Evolutionary conservation across 257 asterid species (phyloP).

Genomic region (Nicotiana undulata): DNA sequence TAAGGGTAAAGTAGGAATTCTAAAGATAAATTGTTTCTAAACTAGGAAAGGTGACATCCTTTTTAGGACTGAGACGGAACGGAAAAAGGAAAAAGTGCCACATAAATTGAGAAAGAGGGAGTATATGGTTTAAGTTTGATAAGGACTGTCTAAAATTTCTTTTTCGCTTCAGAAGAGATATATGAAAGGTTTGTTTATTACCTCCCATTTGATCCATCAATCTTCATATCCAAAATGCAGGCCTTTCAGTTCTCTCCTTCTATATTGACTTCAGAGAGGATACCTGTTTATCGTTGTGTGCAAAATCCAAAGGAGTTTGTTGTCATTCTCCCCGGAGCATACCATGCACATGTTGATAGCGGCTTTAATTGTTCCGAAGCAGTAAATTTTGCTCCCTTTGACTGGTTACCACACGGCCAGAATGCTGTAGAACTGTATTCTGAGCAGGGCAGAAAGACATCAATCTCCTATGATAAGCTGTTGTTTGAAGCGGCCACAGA

Average conservation of each 20-base stretch:
- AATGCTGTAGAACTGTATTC: constrained; percentile 45
- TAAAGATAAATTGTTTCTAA: too few relatives aligned
- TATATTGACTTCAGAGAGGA: constrained; percentile 47
- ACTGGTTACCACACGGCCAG: constrained; percentile 84
- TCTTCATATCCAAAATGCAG: constrained; percentile 33
- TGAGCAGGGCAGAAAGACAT: constrained; percentile 39
- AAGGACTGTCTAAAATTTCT: neutral
- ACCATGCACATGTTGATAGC: constrained; percentile 55
- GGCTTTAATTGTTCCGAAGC: constrained; percentile 79
- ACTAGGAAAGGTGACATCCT: too few relatives aligned
- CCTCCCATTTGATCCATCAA: neutral
- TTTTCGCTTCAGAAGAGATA: neutral
- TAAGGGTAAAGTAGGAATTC: too few relatives aligned
- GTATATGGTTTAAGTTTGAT: neutral
- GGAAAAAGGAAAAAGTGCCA: too few relatives aligned
- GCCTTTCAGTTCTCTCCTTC: constrained; percentile 63
- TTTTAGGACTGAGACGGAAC: too few relatives aligned
- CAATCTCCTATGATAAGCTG: constrained; percentile 66
- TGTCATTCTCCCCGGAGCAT: constrained; percentile 66
- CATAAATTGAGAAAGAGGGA: too few relatives aligned
- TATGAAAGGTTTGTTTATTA: neutral
- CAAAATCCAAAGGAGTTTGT: constrained; percentile 62
- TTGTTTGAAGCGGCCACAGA: constrained; percentile 61
- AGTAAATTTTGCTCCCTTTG: constrained; percentile 68
- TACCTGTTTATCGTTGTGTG: constrained; percentile 77